Evolutionary conservation across 345 rosid genomes (phyloP), one percentile per base, ranked within the genome.

Genomic region (Eucalyptus microcorys): DNA sequence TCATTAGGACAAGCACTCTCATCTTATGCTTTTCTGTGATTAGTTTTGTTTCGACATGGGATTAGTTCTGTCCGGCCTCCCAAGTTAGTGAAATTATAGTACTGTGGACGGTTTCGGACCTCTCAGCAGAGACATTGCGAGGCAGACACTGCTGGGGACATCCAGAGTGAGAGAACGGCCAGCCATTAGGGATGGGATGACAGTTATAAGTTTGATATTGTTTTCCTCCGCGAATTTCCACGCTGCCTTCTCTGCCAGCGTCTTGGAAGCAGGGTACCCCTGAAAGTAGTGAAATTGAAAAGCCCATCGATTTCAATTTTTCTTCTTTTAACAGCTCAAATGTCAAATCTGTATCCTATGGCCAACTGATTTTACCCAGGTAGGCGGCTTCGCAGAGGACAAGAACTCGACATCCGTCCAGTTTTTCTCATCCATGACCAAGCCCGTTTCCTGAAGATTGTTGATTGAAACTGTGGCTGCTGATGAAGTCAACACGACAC

Each of bases 401-500:
- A 97, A 92, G 90, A 94, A 95, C 87, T 97, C 97, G 42, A 92
- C 86, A 89, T 97, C 97, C 4, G 96, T 91, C 99, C 99, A 98
- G 92, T 94, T 80, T 8, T 93, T 91, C 94, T 98, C 99, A 40
- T 92, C 93, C 92, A 97, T 55, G 83, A 96, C 93, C 90, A 98
- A 61, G 87, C 92, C 98, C 6, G 97, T 92, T 53, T 95, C 98
- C 9, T 79, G 68, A 7, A 93, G 94, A 45, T 91, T 93, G 90
- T 95, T 97, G 87, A 95, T 94, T 3, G 97, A 81, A 30, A 97
- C 96, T 10, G 98, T 94, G 53, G 98, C 98, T 68, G 99, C 99
- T 21, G 99, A 98, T 53, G 99, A 98, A 86, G 99, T 98, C 91
- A 95, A 81, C n/a, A 98, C 88, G 30, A 95, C 97, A 7, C 97